Conservation (phyloP, 176 grass and related monocot species). For the Avena atlantica region DNA sequence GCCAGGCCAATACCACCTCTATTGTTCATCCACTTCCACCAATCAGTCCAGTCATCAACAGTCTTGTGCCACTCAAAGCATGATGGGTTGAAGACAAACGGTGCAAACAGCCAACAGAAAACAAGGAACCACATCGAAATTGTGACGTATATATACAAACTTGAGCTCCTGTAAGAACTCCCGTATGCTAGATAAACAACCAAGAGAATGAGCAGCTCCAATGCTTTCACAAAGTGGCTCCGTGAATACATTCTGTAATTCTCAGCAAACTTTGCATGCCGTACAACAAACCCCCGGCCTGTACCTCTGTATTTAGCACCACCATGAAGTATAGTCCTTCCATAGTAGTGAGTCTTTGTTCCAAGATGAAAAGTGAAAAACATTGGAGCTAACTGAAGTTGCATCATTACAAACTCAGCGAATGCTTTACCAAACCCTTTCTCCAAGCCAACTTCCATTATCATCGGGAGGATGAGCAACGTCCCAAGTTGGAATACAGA, state of each 20-base stretch:
- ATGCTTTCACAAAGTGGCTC: conserved; percentile 77
- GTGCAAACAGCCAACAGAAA: conserved; percentile 70
- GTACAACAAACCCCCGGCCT: conserved; percentile 75
- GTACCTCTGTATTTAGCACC: conserved; percentile 77
- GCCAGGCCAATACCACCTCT: conserved; percentile 71
- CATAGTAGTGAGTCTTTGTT: conserved; percentile 79
- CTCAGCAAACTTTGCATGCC: conserved; percentile 75
- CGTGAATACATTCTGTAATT: conserved; percentile 79
- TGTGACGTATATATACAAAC: conserved; percentile 60
- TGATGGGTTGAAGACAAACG: conserved; percentile 81
- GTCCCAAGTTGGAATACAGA: conserved; percentile 71
- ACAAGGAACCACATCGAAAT: conserved; percentile 79
- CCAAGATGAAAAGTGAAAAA: conserved; percentile 82
- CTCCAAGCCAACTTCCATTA: conserved; percentile 77
- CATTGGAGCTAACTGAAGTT: conserved; percentile 71
- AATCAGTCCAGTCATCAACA: conserved; percentile 74
- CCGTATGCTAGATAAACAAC: conserved; percentile 72
- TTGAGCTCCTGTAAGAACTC: conserved; percentile 56
- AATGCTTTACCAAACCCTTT: conserved; percentile 74
- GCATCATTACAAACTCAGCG: conserved; percentile 77
- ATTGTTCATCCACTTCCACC: conserved; percentile 75
- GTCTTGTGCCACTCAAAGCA: conserved; percentile 87
- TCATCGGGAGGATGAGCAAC: conserved; percentile 67
- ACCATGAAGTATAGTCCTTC: conserved; percentile 73
- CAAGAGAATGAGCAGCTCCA: conserved; percentile 72